These are phyloP conservation scores for Moelleriella libera DNA, from an alignment of 2,329 filamentous ascomycete species.

Conservation along the genomic window DNA sequence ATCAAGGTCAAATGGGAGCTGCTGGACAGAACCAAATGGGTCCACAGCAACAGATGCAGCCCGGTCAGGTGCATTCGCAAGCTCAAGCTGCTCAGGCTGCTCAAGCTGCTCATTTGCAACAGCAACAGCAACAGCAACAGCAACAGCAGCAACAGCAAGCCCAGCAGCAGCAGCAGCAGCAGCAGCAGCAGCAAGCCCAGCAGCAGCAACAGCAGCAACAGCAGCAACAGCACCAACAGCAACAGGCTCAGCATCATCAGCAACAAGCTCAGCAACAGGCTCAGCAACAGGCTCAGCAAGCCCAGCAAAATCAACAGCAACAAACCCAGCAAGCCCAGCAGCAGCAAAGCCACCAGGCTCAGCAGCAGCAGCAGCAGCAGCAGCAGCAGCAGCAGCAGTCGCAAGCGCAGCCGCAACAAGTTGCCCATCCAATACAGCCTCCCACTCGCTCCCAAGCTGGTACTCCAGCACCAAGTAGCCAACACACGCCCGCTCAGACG, in stretches of 20 bases:
- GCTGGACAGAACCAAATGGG: slow-evolving; percentile 6
- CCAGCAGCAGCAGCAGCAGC: no score
- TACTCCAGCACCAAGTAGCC: slow-evolving; percentile 5
- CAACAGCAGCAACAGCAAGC: no score
- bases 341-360: not conserved
- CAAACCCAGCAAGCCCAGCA: slow-evolving; percentile 20
- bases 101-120: no score
- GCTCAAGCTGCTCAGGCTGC: slow-evolving; percentile 22
- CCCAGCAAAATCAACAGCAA: slow-evolving; percentile 29
- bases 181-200: no score
- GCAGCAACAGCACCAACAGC: no score
- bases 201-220: no score
- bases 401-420: slow-evolving; percentile 32
- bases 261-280: slow-evolving; percentile 8
- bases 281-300: no score
- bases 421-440: slow-evolving; percentile 12
- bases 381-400: slow-evolving; percentile 11
- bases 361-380: slow-evolving; percentile 12
- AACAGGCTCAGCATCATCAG: no score
- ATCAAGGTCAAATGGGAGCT: slow-evolving; percentile 6
- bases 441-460: slow-evolving; percentile 5
- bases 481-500: slow-evolving; percentile 27
- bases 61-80: slow-evolving; percentile 17
- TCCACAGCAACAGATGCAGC: slow-evolving; percentile 9
- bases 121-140: no score